Percentiles rank a stretch among this genome's conserved stretches.
Evolutionary conservation across 2,329 filamentous ascomycete genomes (phyloP).

Genomic region (Botrytis paeoniae): DNA sequence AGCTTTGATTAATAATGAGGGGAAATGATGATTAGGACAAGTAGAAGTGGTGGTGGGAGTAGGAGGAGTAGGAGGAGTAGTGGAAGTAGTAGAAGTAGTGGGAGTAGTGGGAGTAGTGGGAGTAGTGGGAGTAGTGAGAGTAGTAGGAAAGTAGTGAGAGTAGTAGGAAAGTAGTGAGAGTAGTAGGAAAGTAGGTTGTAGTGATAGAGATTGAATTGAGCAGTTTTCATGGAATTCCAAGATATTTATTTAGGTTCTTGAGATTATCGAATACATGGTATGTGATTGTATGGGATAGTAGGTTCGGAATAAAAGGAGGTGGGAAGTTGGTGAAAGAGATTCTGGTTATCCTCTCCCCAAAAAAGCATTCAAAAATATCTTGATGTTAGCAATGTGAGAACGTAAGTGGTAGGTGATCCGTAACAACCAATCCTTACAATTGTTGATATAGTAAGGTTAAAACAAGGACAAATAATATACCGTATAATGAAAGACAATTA

Average conservation of each 20-base stretch:
- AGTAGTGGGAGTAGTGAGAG: not conserved
- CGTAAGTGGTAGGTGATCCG: not conserved
- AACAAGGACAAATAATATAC: not conserved
- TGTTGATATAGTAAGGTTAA: not conserved
- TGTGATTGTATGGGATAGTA: not conserved
- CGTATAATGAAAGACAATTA: too few species aligned
- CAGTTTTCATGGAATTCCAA: not conserved
- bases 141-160: too few species aligned
- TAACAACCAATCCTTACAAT: not conserved
- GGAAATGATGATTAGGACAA: not conserved
- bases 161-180: too few species aligned
- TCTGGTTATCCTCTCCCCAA: not conserved
- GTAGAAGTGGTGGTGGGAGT: not conserved
- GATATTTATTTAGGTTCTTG: not conserved
- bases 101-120: too few species aligned
- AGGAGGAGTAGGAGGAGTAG: too few species aligned
- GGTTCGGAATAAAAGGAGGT: not conserved
- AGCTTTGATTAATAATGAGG: conserved; percentile 4
- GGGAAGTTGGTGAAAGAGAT: not conserved
- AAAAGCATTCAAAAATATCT: not conserved
- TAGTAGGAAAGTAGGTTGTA: not conserved
- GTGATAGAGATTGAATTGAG: not conserved
- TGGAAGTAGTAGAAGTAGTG: too few species aligned
- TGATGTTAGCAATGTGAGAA: not conserved
- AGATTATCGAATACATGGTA: not conserved